These are phyloP conservation scores for Pelagophyceae sp. DNA, from an alignment of 352 stramenopile species.

Conservation along the genomic window DNA sequence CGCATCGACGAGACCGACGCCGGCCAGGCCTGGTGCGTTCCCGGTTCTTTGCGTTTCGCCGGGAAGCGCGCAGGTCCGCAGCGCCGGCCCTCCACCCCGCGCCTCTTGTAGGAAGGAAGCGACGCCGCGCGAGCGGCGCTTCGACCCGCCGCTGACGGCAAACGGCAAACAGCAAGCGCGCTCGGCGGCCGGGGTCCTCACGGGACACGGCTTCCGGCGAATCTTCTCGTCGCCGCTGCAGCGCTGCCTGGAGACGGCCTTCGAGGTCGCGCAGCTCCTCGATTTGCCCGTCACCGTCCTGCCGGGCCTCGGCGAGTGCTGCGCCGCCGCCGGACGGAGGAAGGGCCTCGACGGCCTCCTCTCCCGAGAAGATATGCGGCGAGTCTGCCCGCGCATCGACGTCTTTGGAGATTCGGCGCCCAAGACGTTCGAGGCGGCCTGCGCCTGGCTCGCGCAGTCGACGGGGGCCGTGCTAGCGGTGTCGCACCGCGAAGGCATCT, in stretches of 20 bases:
- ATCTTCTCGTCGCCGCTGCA: not conserved
- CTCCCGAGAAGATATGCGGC: not conserved
- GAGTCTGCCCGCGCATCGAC: not conserved
- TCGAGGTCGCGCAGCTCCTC: not conserved
- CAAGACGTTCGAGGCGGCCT: not conserved
- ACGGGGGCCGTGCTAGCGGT: not conserved
- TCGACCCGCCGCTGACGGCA: slow-evolving; percentile 5
- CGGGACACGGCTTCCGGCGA: not conserved
- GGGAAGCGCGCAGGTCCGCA: no score
- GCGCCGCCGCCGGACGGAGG: not conserved
- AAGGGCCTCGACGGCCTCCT: not conserved
- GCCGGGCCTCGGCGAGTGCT: not conserved
- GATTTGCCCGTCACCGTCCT: slow-evolving; percentile 4
- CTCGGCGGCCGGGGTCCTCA: not conserved
- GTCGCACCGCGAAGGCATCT: slow-evolving; percentile 6
- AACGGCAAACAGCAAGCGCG: not conserved
- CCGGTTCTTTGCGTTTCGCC: no score
- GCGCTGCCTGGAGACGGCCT: not conserved
- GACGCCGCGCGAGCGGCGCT: not conserved
- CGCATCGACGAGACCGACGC: slow-evolving; percentile 1
- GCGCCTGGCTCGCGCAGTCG: not conserved
- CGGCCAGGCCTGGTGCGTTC: not conserved
- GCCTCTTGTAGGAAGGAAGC: no score
- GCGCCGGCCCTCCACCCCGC: no score
- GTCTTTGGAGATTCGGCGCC: not conserved